These are phyloP conservation scores for Amaranthus palmeri DNA, from an alignment of 148 eudicot species.

Conservation along the genomic window DNA sequence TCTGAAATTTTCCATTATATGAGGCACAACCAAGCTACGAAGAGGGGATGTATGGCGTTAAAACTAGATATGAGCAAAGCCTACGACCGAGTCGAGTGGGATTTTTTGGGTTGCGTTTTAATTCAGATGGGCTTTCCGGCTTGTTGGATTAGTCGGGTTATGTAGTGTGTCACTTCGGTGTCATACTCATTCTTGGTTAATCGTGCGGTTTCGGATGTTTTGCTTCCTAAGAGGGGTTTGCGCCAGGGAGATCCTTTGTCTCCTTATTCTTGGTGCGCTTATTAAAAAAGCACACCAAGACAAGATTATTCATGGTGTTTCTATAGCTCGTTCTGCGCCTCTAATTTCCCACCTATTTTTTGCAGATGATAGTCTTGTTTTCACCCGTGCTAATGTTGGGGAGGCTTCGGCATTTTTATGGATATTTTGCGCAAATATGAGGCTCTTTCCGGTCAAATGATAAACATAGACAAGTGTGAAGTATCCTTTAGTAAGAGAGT, in stretches of 20 bases:
- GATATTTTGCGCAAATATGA: neutral
- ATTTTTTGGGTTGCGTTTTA: neutral
- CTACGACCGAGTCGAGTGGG: neutral
- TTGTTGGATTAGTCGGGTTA: neutral
- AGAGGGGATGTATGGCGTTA: neutral
- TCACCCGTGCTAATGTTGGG: neutral
- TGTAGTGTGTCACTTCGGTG: neutral
- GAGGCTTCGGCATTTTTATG: neutral
- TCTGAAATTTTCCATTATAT: neutral
- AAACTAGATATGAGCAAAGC: too few species aligned
- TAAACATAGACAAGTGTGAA: too few species aligned
- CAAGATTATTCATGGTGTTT: neutral
- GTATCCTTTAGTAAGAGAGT: neutral
- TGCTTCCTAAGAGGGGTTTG: neutral
- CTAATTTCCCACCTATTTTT: too few species aligned
- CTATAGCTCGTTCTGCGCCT: neutral
- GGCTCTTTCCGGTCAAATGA: neutral
- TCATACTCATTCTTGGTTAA: neutral
- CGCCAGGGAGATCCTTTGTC: neutral
- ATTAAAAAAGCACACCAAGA: neutral
- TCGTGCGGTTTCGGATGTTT: neutral
- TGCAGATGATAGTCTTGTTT: too few species aligned
- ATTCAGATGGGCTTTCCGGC: neutral
- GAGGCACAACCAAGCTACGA: neutral
- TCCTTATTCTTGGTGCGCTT: neutral